Evolutionary conservation across 2,329 filamentous ascomycete species (phyloP), one percentile per base, ranked within the genome.

Genomic region (Cryphonectria parasitica): DNA sequence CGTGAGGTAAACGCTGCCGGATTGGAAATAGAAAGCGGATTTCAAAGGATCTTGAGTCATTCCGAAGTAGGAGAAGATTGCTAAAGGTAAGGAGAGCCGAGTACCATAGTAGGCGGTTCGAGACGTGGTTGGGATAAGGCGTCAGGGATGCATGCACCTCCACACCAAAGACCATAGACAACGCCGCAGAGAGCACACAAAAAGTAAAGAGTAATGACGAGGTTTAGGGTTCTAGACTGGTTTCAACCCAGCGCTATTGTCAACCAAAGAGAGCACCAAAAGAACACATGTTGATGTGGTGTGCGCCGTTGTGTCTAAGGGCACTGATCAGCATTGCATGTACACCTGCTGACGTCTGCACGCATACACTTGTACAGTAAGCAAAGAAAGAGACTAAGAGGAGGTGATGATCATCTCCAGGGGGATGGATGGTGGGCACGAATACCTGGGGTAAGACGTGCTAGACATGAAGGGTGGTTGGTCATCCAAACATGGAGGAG

Each of bases 11-110:
- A 25, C 31, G 39, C 43, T 31, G 65, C 31, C 22, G 52, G 41
- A 56, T 67, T 67, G 52, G 34, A 60, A 62, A 72, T 72, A 39
- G 49, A 56, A 41, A 67, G 31, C 8, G 6, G 49, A 43, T 56
- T 62, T 52, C 34, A 70, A 64, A 58, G 36, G 62, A 67, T 66
- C 64, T 72, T 72, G 70, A 70, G 68, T 70, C 70, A 70, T 70
- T 64, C 52, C 68, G 68, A 41, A 28, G 64, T 56, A 67, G 70
- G 68, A 67, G 49, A 70, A 56, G n/a, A 45, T 61, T 52, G 17
- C 61, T 67, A 61, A 72, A 3, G 70, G 68, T 60, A 72, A 64
- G 64, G 45, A 49, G 64, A 72, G n/a, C 64, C 70, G 64, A 70
- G 64, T 41, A 6, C 34, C 34, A 6, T 34, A 60, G 36, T 39